Evolutionary conservation across 495 filamentous ascomycete genomes (phyloP), one percentile per base, ranked within the genome.

Genomic region (Trichoderma parareesei): DNA sequence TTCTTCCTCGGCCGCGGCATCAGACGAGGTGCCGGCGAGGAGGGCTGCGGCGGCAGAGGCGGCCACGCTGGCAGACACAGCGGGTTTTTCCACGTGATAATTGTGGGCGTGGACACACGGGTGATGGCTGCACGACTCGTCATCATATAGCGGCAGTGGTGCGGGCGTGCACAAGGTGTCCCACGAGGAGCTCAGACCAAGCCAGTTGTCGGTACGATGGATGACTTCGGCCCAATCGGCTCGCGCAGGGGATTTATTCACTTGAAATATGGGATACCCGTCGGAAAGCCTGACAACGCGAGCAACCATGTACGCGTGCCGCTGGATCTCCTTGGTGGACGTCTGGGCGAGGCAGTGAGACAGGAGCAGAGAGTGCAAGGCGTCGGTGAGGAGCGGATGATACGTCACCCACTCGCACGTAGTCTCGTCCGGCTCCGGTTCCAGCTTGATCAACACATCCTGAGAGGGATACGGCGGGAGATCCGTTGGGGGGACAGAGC

Each of bases 151-250:
- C 13, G 81, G 77, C 0, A 90, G 71, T 5, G 87, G 85, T 1
- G 86, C 85, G 0, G 89, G 88, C 2, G 85, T 80, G 68, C 89
- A 92, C 38, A 92, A 82, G 0, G 77, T 75, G 61, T 92, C 88
- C 89, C 89, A 92, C 27, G 78, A 79, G 4, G 78, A 77, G 10
- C 73, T 68, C 5, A 92, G 76, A 11, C 82, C 79, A 60, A 90
- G 80, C 84, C 85, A 89, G 67, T 90, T 89, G 38, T 80, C 78
- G 1, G 81, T 77, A 53, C 81, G 79, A 8, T 87, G 85, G 3
- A 93, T 72, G 3, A 91, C 80, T 73, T 93, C 89, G 55, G 89
- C 83, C 90, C 90, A 93, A 73, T 93, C 90, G 7, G 87, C 84
- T 38, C 90, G 84, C 5, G 86, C 85, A 2, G 88, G 88, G 5